Base-by-base conservation (phyloP, 2,329 filamentous ascomycete genomes). In the Monosporascus ibericus region DNA sequence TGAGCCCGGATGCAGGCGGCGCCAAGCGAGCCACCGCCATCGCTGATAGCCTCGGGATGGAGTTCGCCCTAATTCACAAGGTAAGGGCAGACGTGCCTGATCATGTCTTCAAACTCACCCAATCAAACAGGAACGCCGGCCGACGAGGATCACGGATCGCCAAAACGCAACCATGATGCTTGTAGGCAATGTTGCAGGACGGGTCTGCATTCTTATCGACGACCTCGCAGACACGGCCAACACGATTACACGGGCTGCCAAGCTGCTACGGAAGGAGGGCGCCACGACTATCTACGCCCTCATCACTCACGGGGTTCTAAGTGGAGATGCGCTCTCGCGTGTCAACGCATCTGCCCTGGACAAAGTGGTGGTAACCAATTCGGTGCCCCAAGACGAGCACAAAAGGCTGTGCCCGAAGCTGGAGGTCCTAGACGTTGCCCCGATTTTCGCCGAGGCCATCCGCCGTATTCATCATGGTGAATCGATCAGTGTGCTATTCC, bases 21-120 rank as follows among this genome's bases (percentile, higher is more conserved):
- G 94, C 94, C 47, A 99, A 99, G 78, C 84, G 94, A 60, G 94
- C 94, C 20, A 96, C 94, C 34, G 88, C 90, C 47, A 96, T 99
- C 69, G 92, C 94, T 14, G 94, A 99, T 72, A 86, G 87, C 56
- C 80, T 97, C 57, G 89, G 90, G 60, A 91, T 96, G 78, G 90
- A 94, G 54, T 97, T 99, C 74, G 94, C 94, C 47, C 82, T 99
- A 54, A 99, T 99, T 65, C 94, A 99, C 79, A 99, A 97, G 86
- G 90, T 90, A 78, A 70, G 73, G 57, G 59, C 58, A 55, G 61
- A 55, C 61, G 54, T 55, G 58, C 53, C 58, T 51, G 47, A 59
- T 60, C 58, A 53, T 63, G 57, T 62, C 52, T 58, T 62, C 55
- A 58, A 65, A 65, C 64, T 70, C 65, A 71, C 68, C 60, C 65